phyloP scores from a whole-genome alignment of 2,329 filamentous ascomycete genomes.

The Ophiosphaerella korrae region DNA sequence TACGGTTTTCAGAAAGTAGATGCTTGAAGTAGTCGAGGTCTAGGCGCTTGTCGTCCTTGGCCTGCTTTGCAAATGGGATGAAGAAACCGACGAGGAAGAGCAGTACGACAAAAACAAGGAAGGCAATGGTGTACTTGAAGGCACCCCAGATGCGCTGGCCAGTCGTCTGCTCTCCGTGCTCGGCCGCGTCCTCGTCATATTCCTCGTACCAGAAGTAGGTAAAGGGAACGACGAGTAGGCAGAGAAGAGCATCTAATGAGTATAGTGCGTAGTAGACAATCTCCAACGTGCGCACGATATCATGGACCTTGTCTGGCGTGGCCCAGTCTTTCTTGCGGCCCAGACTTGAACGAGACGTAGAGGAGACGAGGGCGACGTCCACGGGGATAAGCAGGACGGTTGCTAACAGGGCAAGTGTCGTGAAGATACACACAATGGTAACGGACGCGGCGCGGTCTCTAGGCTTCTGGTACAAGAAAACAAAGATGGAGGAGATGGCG shows the following conservation, averaged over 20 bases:
- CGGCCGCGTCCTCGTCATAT: constrained; percentile 87
- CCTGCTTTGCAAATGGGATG: constrained; percentile 76
- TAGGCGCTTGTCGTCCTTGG: constrained; percentile 65
- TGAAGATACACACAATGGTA: constrained; percentile 83
- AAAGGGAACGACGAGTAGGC: constrained; percentile 88
- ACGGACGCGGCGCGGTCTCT: constrained; percentile 83
- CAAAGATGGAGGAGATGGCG: constrained; percentile 78
- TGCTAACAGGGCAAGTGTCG: constrained; percentile 83
- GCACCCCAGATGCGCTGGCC: constrained; percentile 78
- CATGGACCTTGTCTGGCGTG: constrained; percentile 76
- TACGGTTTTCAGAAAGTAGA: constrained; percentile 79
- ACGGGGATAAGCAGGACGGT: constrained; percentile 92
- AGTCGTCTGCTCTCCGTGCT: constrained; percentile 75
- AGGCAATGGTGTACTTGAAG: constrained; percentile 86
- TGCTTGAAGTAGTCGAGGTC: constrained; percentile 92
- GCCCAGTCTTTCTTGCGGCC: constrained; percentile 96
- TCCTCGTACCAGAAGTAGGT: constrained; percentile 99
- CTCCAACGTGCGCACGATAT: constrained; percentile 79
- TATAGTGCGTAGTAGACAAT: constrained; percentile 93
- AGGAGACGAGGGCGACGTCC: constrained; percentile 92
- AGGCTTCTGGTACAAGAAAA: constrained; percentile 88
- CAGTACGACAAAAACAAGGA: constrained; percentile 77
- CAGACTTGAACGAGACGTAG: constrained; percentile 74
- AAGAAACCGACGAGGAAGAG: constrained; percentile 95
- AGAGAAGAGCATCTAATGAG: constrained; percentile 87